phyloP scores from a whole-genome alignment of 495 filamentous ascomycete species.

The Hyphodiscus hymeniophilus region DNA sequence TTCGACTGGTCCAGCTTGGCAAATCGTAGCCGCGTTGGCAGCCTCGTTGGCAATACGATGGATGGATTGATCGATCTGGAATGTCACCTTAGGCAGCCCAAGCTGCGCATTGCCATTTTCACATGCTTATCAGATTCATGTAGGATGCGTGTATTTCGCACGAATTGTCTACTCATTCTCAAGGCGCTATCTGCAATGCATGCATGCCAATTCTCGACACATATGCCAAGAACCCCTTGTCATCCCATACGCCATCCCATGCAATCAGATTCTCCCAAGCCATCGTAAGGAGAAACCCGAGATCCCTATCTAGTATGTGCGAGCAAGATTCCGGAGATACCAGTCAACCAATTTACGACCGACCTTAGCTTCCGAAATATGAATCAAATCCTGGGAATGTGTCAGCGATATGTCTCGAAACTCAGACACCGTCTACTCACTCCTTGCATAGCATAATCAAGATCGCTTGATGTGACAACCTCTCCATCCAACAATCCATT shows the following conservation, averaged over 20 bases:
- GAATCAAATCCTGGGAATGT: slow-evolving; percentile 68
- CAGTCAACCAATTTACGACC: slow-evolving; percentile 95
- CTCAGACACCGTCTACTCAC: slow-evolving; percentile 38
- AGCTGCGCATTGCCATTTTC: background rate
- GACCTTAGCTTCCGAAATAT: slow-evolving; percentile 97
- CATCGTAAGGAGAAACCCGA: slow-evolving; percentile 8
- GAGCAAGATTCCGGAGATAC: slow-evolving; percentile 93
- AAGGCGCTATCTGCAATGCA: background rate
- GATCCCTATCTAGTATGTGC: slow-evolving; percentile 62
- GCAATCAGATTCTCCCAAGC: slow-evolving; percentile 15
- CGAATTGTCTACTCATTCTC: background rate
- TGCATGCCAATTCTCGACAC: background rate
- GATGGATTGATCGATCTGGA: background rate
- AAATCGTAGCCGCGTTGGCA: slow-evolving; percentile 1
- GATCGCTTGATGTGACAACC: slow-evolving; percentile 78
- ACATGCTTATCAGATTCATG: no score
- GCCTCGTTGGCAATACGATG: slow-evolving; percentile 1
- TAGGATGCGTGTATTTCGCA: background rate
- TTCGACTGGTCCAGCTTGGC: background rate
- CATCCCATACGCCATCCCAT: slow-evolving; percentile 16
- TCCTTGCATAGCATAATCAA: slow-evolving; percentile 94
- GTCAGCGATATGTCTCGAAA: slow-evolving; percentile 5
- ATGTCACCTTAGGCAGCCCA: no score
- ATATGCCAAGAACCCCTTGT: background rate
- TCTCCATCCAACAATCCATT: slow-evolving; percentile 86